These are phyloP conservation scores for Calamus simplicifolius DNA, from an alignment of 176 grass and related monocot species.

Conservation along the genomic window DNA sequence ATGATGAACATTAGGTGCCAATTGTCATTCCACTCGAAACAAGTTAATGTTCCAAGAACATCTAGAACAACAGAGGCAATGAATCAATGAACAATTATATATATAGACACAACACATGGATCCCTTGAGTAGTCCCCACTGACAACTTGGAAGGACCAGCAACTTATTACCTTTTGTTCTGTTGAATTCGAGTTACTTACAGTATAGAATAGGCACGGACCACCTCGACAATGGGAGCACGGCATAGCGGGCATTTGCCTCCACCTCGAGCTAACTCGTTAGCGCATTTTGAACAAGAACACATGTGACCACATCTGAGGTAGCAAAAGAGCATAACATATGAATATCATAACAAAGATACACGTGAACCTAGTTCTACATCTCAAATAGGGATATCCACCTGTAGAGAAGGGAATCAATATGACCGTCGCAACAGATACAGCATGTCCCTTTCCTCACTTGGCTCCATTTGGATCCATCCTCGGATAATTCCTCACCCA, in stretches of 20 bases:
- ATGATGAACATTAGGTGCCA: no score
- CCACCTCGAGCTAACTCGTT: constrained; percentile 67
- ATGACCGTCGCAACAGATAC: constrained; percentile 76
- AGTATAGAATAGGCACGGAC: constrained; percentile 77
- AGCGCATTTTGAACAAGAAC: constrained; percentile 86
- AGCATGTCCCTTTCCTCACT: constrained; percentile 82
- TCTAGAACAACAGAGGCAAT: no score
- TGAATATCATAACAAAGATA: no score
- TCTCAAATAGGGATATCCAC: constrained; percentile 12
- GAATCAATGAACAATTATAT: no score
- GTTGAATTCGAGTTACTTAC: constrained; percentile 19
- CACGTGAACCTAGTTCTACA: no score
- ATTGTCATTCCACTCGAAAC: no score
- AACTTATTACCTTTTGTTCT: no score
- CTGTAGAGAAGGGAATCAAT: constrained; percentile 97
- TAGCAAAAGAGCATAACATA: neutral
- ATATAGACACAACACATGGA: no score
- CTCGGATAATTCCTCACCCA: constrained; percentile 38
- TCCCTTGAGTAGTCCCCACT: no score
- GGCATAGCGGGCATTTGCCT: constrained; percentile 90
- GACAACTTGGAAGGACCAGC: no score
- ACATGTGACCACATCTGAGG: constrained; percentile 97
- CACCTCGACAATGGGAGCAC: constrained; percentile 89
- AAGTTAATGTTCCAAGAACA: no score
- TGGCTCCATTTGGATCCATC: constrained; percentile 88